Percentiles rank a stretch among this genome's conserved stretches.
These are phyloP conservation scores for Eragrostis nindensis DNA, from an alignment of 176 grass and related monocot genomes.

Conservation along the genomic window DNA sequence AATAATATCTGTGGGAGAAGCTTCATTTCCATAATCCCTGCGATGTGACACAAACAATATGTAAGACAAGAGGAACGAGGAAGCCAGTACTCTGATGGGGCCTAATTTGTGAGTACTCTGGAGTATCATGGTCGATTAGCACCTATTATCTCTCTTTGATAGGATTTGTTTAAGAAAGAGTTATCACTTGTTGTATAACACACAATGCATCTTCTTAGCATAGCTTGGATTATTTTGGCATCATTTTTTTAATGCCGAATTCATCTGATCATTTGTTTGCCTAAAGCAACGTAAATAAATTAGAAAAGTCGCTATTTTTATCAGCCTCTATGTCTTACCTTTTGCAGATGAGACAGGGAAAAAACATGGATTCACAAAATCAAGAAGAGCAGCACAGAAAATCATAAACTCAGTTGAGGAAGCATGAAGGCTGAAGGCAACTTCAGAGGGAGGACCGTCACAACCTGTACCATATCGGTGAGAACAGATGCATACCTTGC, in stretches of 20 bases:
- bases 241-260: not conserved
- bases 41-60: not conserved
- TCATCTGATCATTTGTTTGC: not conserved
- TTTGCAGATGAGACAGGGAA: not conserved
- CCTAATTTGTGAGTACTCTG: not conserved
- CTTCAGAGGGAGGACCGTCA: not conserved
- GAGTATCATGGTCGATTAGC: not conserved
- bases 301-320: not conserved
- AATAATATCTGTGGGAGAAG: not conserved
- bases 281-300: not conserved
- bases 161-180: not conserved
- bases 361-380: not conserved
- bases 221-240: not conserved
- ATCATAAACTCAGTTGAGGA: not conserved
- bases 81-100: not conserved
- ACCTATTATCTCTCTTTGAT: not conserved
- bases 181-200: not conserved
- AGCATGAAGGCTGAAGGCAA: not conserved
- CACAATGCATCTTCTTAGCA: not conserved
- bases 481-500: no score
- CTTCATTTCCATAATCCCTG: slow-evolving; percentile 14
- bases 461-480: no score
- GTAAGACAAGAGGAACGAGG: not conserved
- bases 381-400: no score
- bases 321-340: not conserved